Base-by-base conservation (phyloP, 768 basidiomycete species). In the Lactarius quietus region DNA sequence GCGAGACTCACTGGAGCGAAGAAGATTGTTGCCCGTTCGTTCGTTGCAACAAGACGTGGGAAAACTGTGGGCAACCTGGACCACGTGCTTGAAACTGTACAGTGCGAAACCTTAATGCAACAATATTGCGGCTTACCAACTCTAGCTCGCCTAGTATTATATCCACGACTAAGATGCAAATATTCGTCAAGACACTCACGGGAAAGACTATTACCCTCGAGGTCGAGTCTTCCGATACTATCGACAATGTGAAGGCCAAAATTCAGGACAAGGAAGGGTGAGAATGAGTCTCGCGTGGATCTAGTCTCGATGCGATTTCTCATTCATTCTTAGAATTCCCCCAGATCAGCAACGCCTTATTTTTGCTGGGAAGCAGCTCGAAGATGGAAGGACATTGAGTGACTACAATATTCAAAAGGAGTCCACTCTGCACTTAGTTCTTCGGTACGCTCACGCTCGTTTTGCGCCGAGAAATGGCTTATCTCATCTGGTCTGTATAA, bases 391-490 rank as follows among this genome's bases (percentile, higher is more conserved):
- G 72, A 98, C 95, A 8, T 82, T 98, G 52, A 90, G 85, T 70
- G 96, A 98, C 80, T 98, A 96, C 84, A 96, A 96, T 82, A 97
- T 96, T 75, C 94, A 95, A 82, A 95, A 95, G 80, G 95, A 98
- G 79, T 95, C 93, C 26, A 98, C 95, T 31, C 92, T 98, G 71
- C 95, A 98, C 81, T 83, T 98, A 72, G 95, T 98, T 71, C 93
- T 96, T 77, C 93, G 93, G 92, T 92, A 67, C 74, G 87, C 76
- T 58, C n/a, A 26, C 43, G 23, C 28, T 33, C 2, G 14, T 15
- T 31, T 23, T 53, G 35, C 12, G 14, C 18, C 12, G 6, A 12
- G 18, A 33, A 45, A 26, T 33, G 18, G 29, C 48, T 17, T 59
- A 35, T 71, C 67, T 61, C 33, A 62, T 63, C 53, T 54, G 55